Base-by-base conservation (phyloP, 306 rosid species). In the Potentilla sterilis region DNA sequence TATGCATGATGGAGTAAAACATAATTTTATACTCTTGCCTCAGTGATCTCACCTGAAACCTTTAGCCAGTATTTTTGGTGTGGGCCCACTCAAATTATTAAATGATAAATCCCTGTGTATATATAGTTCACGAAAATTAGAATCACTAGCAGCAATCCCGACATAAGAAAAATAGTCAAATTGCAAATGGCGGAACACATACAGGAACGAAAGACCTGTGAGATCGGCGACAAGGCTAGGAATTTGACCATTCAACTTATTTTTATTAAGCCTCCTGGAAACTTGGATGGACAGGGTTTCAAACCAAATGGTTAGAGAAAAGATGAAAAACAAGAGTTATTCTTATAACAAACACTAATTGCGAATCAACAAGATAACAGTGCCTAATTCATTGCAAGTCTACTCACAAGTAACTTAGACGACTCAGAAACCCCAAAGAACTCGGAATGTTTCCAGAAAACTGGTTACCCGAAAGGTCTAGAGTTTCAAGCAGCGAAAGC, bases 361-460 rank as follows among this genome's bases (percentile, higher is more conserved):
- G 35, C 19, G 32, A 66, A 73, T 22, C 63, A 46, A 38, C 67
- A 35, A 43, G 82, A 78, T 41, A 67, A 13, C 49, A 46, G 40
- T 22, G 68, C 16, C 8, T 16, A 46, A 77, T 75, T 38, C 70
- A 72, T 71, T 57, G 61, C 69, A 82, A 80, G 72, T 67, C 79
- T 72, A 92, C 98, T 95, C 92, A 95, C 99, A 90, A 81, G 97
- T 95, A 95, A 86, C 88, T 89, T 84, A 92, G 91, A 72, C 48
- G 89, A 81, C 88, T 80, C 85, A 95, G 83, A 78, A 44, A 69
- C 32, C 98, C 98, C 90, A 95, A 80, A 67, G 97, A 89, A 67
- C 85, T 78, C 13, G 97, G 99, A 81, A 95, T 89, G 80, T 79
- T 82, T 64, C 98, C 97, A 28, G 18, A 84, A 76, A 95, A 87